Evolutionary conservation across 768 basidiomycete species (phyloP).

Genomic region (Amanita pallidorosea): DNA sequence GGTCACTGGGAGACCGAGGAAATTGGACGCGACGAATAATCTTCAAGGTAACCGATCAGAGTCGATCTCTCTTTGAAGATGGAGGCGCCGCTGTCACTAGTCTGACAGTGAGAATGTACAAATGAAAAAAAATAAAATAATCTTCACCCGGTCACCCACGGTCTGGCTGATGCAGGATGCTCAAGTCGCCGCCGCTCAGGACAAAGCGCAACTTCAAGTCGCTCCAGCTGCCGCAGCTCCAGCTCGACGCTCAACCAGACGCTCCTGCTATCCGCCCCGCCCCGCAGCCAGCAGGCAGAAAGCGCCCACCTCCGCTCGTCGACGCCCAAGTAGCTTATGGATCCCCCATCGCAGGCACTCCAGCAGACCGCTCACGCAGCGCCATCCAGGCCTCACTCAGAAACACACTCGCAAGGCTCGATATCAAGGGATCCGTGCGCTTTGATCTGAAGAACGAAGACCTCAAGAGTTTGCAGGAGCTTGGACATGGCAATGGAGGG

Average conservation of each 20-base stretch:
- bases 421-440: constrained; percentile 68
- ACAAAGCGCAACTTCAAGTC: constrained; percentile 92
- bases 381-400: constrained; percentile 65
- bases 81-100: too few species aligned
- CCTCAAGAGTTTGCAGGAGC: constrained; percentile 78
- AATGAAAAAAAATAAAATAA: not conserved
- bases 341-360: constrained; percentile 15
- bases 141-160: not conserved
- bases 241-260: not conserved
- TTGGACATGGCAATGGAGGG: constrained; percentile 95
- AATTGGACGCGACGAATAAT: too few species aligned
- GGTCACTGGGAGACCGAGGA: too few species aligned
- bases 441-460: constrained; percentile 83
- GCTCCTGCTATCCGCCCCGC: not conserved
- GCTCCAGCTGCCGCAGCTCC: constrained; percentile 41
- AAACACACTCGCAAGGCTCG: constrained; percentile 79
- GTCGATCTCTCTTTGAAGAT: too few species aligned
- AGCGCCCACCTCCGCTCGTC: constrained; percentile 70
- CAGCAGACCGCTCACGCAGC: constrained; percentile 46
- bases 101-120: too few species aligned
- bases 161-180: not conserved
- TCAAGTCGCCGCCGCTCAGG: constrained; percentile 40
- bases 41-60: too few species aligned
- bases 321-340: constrained; percentile 14
- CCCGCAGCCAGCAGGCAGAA: constrained; percentile 34